Evolutionary conservation across 371 early-diverging fungal species (phyloP).

Genomic region (Syncephalastrum sp.): DNA sequence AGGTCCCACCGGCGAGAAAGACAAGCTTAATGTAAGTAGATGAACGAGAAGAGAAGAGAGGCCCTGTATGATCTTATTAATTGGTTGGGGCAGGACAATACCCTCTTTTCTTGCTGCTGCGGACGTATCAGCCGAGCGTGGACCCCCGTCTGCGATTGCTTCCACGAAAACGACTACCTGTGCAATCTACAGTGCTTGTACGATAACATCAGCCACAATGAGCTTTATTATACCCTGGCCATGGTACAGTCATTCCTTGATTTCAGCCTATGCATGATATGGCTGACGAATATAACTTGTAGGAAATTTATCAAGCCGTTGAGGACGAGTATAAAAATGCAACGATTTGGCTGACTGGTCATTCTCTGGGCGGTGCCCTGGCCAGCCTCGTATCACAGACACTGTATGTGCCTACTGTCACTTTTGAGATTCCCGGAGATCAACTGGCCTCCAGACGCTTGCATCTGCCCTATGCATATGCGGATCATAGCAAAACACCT

Average conservation of each 20-base stretch:
- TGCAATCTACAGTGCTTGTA: conserved; percentile 73
- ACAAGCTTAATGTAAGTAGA: conserved; percentile 75
- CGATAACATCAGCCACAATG: conserved; percentile 53
- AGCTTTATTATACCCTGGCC: conserved; percentile 83
- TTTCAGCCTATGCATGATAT: no score
- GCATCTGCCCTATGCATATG: conserved; percentile 69
- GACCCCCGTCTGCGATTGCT: conserved; percentile 86
- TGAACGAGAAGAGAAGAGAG: no score
- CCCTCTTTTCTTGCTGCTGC: conserved; percentile 97
- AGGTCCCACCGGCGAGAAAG: conserved; percentile 77
- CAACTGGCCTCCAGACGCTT: conserved; percentile 74
- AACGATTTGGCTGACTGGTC: conserved; percentile 88
- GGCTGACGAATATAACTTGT: not conserved
- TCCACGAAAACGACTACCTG: conserved; percentile 44
- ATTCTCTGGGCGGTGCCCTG: conserved; percentile 91
- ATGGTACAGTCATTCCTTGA: conserved; percentile 40
- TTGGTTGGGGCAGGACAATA: conserved; percentile 70
- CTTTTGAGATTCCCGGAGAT: conserved; percentile 91
- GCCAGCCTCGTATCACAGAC: conserved; percentile 83
- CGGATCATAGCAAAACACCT: conserved; percentile 27
- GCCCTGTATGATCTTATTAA: not conserved
- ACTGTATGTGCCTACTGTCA: conserved; percentile 83
- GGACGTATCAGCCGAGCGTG: conserved; percentile 87
- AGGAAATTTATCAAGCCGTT: conserved; percentile 51
- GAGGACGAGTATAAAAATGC: conserved; percentile 64